These are phyloP conservation scores for Cryptococcus sp. DNA, from an alignment of 1,284 basidiomycete species.

Conservation along the genomic window DNA sequence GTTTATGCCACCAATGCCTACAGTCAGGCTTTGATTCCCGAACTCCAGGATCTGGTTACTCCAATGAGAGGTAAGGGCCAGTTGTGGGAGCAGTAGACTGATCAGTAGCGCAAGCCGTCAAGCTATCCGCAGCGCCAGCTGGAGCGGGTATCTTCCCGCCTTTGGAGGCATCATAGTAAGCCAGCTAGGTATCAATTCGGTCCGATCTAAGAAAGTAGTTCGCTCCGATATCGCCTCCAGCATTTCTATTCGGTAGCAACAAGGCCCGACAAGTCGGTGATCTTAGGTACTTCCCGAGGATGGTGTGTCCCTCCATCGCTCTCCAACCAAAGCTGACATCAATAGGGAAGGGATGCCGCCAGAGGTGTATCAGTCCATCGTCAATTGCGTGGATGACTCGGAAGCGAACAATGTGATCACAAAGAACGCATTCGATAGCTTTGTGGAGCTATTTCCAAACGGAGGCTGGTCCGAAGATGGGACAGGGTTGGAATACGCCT, in stretches of 20 bases:
- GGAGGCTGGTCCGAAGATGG: conserved; percentile 21
- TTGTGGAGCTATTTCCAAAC: conserved; percentile 13
- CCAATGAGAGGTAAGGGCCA: conserved; percentile 18
- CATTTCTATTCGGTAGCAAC: conserved; percentile 39
- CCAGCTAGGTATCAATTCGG: not conserved
- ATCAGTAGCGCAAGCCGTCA: conserved; percentile 30
- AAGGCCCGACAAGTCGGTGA: conserved; percentile 31
- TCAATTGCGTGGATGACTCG: conserved; percentile 29
- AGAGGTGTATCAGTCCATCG: conserved; percentile 5
- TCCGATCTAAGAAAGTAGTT: conserved; percentile 8
- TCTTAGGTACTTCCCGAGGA: conserved; percentile 32
- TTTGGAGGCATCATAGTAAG: conserved; percentile 23
- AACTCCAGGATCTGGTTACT: conserved; percentile 24
- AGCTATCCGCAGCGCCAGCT: conserved; percentile 22
- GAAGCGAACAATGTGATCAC: conserved; percentile 10
- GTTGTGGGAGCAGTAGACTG: not conserved
- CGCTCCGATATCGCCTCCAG: conserved; percentile 25
- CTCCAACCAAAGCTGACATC: not conserved
- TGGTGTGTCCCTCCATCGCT: conserved; percentile 11
- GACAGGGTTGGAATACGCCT: conserved; percentile 35
- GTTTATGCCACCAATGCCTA: conserved; percentile 35
- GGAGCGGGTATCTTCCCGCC: conserved; percentile 15
- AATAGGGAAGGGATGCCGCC: conserved; percentile 16
- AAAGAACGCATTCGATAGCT: conserved; percentile 10
- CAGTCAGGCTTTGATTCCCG: conserved; percentile 19